Conservation (phyloP, 2,329 filamentous ascomycete genomes). For the Aureobasidium mangrovei region DNA sequence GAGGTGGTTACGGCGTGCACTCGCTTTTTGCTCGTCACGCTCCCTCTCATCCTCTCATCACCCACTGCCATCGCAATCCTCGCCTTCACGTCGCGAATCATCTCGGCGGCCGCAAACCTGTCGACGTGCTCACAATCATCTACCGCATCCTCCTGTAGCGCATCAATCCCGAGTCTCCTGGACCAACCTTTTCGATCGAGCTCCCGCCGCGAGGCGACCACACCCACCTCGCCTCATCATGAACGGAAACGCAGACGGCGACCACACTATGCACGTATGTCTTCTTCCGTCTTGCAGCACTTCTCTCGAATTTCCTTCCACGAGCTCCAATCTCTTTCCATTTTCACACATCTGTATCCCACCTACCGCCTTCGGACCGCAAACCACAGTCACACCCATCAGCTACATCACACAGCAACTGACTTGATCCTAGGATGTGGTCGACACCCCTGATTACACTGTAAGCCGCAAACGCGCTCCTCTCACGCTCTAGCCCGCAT, state of each 20-base stretch:
- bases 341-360: background rate
- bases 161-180: conserved; percentile 4
- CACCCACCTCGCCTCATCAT: conserved; percentile 11
- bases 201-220: conserved; percentile 14
- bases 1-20: too few relatives aligned
- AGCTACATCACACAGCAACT: background rate
- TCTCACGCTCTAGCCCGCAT: background rate
- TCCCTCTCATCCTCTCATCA: too few relatives aligned
- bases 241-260: conserved; percentile 17
- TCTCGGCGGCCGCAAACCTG: too few relatives aligned
- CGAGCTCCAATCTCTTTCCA: background rate
- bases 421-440: conserved; percentile 29
- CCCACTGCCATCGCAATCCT: too few relatives aligned
- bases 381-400: background rate
- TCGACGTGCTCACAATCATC: too few relatives aligned
- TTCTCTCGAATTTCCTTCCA: background rate
- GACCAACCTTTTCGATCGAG: conserved; percentile 2
- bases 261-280: conserved; percentile 16
- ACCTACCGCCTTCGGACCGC: background rate
- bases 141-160: background rate
- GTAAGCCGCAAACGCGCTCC: conserved; percentile 2
- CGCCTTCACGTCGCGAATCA: too few relatives aligned
- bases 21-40: too few relatives aligned
- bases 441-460: conserved; percentile 56
- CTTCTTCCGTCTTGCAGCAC: background rate